These are phyloP conservation scores for Skeletonema grethae DNA, from an alignment of 108 stramenopile genomes.

Conservation along the genomic window DNA sequence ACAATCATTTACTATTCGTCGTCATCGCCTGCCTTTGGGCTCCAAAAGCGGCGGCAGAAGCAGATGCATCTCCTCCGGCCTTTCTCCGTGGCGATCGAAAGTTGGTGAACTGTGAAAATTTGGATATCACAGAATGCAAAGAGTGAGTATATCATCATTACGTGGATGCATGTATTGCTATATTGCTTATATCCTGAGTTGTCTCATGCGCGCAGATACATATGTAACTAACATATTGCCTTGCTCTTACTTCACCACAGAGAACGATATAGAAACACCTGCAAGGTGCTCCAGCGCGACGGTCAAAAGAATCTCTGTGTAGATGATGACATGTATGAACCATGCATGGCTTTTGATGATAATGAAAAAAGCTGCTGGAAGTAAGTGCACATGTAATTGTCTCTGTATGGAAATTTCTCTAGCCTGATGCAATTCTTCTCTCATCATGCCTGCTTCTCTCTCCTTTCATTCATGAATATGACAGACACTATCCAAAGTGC, in stretches of 20 bases:
- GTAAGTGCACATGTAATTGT: neutral
- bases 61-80: neutral
- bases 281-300: no score
- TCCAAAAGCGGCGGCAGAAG: neutral
- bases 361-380: neutral
- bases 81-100: neutral
- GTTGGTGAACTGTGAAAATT: neutral
- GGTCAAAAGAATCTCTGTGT: neutral
- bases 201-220: no score
- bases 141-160: neutral
- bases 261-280: no score
- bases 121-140: neutral
- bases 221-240: no score
- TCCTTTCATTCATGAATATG: neutral
- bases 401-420: neutral
- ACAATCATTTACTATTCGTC: neutral
- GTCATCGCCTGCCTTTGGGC: neutral
- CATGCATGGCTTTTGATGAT: neutral
- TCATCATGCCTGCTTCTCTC: neutral
- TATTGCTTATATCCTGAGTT: no score
- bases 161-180: neutral
- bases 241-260: no score
- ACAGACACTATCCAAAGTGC: neutral
- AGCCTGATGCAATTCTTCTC: neutral
- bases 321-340: neutral